These are phyloP conservation scores for Kodamaea kaohsiungensis DNA, from an alignment of 805 yeast species.

Conservation along the genomic window DNA sequence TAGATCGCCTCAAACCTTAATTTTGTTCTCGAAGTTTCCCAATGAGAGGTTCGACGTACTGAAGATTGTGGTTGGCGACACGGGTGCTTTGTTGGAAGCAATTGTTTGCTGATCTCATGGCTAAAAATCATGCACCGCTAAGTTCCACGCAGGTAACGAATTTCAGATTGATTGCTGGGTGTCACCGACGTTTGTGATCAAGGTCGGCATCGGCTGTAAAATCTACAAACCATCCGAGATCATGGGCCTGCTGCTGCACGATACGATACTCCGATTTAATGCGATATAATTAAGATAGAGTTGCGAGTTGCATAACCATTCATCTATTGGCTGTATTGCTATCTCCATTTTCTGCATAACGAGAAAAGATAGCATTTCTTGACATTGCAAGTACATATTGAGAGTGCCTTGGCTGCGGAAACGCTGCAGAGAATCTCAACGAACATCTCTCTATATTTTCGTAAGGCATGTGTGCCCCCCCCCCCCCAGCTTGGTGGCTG, in stretches of 20 bases:
- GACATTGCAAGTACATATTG: not conserved
- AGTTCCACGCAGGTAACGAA: not conserved
- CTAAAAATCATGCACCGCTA: not conserved
- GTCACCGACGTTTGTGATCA: not conserved
- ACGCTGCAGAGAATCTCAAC: no score
- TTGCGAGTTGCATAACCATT: not conserved
- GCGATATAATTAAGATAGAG: slow-evolving; percentile 1
- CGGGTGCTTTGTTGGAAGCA: not conserved
- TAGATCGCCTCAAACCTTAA: not conserved
- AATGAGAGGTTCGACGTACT: not conserved
- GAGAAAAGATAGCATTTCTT: not conserved
- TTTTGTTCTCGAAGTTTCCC: not conserved
- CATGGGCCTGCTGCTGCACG: not conserved
- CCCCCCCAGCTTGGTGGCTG: not conserved
- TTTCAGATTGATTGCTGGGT: not conserved
- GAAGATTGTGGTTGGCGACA: not conserved
- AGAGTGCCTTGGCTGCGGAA: not conserved
- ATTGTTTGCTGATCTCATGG: not conserved
- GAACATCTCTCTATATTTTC: no score
- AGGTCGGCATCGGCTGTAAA: not conserved
- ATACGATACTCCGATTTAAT: slow-evolving; percentile 1
- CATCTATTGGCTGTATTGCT: not conserved
- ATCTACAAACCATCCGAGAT: not conserved
- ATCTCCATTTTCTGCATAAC: slow-evolving; percentile 1
- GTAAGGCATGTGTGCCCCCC: no score